These are phyloP conservation scores for Suhomyces panamericanus DNA, from an alignment of 1,139 yeast species.

Conservation along the genomic window DNA sequence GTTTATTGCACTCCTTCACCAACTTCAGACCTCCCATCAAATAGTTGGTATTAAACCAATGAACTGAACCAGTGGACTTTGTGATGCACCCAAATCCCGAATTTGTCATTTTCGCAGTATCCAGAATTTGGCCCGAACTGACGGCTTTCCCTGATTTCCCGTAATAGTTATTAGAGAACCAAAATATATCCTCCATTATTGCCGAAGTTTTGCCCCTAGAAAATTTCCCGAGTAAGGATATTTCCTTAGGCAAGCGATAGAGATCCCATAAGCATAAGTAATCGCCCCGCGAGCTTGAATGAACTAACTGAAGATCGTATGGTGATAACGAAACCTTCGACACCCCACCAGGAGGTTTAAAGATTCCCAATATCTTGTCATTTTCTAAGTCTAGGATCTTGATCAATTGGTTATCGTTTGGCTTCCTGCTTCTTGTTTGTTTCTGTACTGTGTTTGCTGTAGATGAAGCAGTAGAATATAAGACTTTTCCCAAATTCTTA, in stretches of 20 bases:
- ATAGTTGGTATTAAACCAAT: conserved; percentile 56
- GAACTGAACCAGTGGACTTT: conserved; percentile 58
- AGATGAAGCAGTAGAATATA: conserved; percentile 40
- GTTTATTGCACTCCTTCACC: neutral
- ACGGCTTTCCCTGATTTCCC: neutral
- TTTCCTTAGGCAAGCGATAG: conserved; percentile 50
- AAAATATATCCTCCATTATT: conserved; percentile 48
- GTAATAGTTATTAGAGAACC: conserved; percentile 44
- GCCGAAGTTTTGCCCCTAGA: conserved; percentile 67
- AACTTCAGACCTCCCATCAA: conserved; percentile 35
- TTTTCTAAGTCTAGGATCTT: conserved; percentile 50
- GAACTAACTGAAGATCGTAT: conserved; percentile 57
- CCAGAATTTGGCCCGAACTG: neutral
- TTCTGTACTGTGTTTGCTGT: conserved; percentile 34
- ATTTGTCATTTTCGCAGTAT: conserved; percentile 21
- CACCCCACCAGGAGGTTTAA: conserved; percentile 61
- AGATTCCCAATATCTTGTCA: conserved; percentile 48
- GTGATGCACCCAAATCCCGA: conserved; percentile 59
- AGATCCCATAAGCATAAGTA: conserved; percentile 65
- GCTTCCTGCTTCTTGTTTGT: conserved; percentile 25
- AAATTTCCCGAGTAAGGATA: conserved; percentile 59
- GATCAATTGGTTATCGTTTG: conserved; percentile 36
- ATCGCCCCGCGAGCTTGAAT: conserved; percentile 63
- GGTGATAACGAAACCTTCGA: conserved; percentile 64
- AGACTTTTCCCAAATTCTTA: conserved; percentile 28